A percentile compares a stretch with the other conserved stretches of the same genome.
Evolutionary conservation across 2,329 filamentous ascomycete genomes (phyloP).

Genomic region (Colletotrichum tabaci): DNA sequence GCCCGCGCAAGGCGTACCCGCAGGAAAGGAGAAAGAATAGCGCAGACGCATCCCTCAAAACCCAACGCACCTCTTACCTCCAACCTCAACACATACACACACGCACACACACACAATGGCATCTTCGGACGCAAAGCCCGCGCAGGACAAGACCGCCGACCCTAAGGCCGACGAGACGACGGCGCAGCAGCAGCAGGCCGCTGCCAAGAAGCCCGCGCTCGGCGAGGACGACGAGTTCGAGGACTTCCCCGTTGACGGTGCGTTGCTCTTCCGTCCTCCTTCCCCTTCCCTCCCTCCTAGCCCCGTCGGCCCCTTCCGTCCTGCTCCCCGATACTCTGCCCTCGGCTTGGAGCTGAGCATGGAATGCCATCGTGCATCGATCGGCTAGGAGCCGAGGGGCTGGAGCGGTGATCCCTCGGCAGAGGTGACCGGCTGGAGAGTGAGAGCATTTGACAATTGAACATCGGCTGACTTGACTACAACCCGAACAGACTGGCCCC

Average conservation of each 20-base stretch:
- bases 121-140: constrained; percentile 50
- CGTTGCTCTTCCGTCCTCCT: constrained; percentile 44
- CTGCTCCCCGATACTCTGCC: neutral
- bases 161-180: constrained; percentile 62
- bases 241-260: constrained; percentile 97
- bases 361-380: neutral
- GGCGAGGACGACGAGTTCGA: constrained; percentile 99
- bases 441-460: neutral
- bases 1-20: neutral
- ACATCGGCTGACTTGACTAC: neutral
- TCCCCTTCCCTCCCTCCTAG: neutral
- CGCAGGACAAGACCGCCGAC: constrained; percentile 51
- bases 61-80: constrained; percentile 2
- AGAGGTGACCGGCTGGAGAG: neutral
- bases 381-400: too few relatives aligned
- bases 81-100: constrained; percentile 12
- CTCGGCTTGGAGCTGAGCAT: neutral
- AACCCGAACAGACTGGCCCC: constrained; percentile 82
- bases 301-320: neutral
- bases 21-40: constrained; percentile 2
- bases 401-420: too few relatives aligned
- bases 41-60: constrained; percentile 10
- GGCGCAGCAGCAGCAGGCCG: constrained; percentile 75
- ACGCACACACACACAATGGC: constrained; percentile 44
- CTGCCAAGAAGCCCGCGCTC: constrained; percentile 67